Evolutionary conservation across 345 rosid species (phyloP).

Genomic region (Aquilaria sinensis): DNA sequence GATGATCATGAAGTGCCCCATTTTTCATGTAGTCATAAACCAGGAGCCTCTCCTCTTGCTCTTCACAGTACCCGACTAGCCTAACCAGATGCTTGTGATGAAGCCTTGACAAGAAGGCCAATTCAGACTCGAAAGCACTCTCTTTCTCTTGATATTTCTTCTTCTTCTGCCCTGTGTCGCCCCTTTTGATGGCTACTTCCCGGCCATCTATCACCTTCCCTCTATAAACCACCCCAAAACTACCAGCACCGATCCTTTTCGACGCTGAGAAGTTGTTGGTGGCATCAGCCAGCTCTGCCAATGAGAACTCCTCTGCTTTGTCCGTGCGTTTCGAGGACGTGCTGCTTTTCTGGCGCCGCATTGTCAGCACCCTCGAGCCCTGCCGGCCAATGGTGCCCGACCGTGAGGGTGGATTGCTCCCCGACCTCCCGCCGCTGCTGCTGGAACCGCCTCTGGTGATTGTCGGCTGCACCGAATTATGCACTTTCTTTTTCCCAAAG

Average conservation of each 20-base stretch:
- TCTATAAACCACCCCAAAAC: conserved; percentile 80
- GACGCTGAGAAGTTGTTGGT: conserved; percentile 64
- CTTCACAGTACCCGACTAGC: conserved; percentile 86
- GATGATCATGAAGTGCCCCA: conserved; percentile 79
- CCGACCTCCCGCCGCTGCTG: conserved; percentile 36
- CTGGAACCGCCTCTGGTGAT: conserved; percentile 61
- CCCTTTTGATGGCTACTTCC: conserved; percentile 89
- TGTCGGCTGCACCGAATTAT: conserved; percentile 92
- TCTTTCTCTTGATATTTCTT: conserved; percentile 90
- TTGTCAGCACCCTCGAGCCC: conserved; percentile 48
- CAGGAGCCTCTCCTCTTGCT: conserved; percentile 66
- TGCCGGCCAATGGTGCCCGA: conserved; percentile 72
- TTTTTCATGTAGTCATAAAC: conserved; percentile 90
- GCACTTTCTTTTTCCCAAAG: conserved; percentile 75
- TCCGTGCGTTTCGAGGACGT: conserved; percentile 78
- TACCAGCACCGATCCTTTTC: conserved; percentile 85
- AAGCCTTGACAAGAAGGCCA: conserved; percentile 76
- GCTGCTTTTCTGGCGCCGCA: conserved; percentile 93
- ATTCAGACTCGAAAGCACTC: conserved; percentile 81
- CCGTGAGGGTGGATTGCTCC: conserved; percentile 39
- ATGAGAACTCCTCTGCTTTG: conserved; percentile 65
- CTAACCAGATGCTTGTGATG: conserved; percentile 89
- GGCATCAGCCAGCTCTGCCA: conserved; percentile 68
- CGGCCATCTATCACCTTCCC: conserved; percentile 69
- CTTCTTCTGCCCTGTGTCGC: conserved; percentile 51